Evolutionary conservation across 176 grass and related monocot species (phyloP), one percentile per base, ranked within the genome.

Genomic region (Secale cereale): DNA sequence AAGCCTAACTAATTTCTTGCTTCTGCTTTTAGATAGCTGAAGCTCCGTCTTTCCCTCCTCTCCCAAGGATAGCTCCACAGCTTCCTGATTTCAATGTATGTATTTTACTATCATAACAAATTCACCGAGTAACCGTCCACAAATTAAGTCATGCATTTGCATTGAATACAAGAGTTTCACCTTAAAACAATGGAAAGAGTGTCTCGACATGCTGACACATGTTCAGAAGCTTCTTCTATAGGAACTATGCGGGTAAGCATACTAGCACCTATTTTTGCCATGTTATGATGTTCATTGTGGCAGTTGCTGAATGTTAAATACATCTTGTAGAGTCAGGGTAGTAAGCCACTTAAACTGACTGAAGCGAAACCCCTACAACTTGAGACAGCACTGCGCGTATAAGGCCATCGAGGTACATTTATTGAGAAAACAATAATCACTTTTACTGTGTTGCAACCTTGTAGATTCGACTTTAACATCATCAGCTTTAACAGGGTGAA

Each of bases 151-250:
- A 25, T 73, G 8, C 15, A 19, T 85, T 86, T 82, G 60, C 78
- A 74, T 80, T 60, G 8, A 60, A 15, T 70, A 36, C 41, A 98
- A 91, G 91, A 94, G 76, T 98, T 95, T 70, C 86, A 89, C 83
- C 91, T 98, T 33, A 94, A 85, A 87, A 95, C 93, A 65, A 92
- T 85, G 81, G 91, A 98, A 79, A 95, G 97, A 78, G 93, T 88
- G 17, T 87, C 68, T 46, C 80, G 90, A 29, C 68, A 92, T n/a
- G n/a, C n/a, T n/a, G n/a, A n/a, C n/a, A n/a, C n/a, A n/a, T n/a
- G n/a, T n/a, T n/a, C n/a, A n/a, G 81, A 88, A 87, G 76, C 81
- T 86, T 98, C 95, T 48, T 92, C 78, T 10, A 26, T 86, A 16
- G 87, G 63, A 50, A 92, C 89, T 76, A 27, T 81, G 43, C 65